A percentile compares a stretch with the other conserved stretches of the same genome.
Conservation (phyloP, 441 rosid species). For the Bocquillonia castaneifolia region DNA sequence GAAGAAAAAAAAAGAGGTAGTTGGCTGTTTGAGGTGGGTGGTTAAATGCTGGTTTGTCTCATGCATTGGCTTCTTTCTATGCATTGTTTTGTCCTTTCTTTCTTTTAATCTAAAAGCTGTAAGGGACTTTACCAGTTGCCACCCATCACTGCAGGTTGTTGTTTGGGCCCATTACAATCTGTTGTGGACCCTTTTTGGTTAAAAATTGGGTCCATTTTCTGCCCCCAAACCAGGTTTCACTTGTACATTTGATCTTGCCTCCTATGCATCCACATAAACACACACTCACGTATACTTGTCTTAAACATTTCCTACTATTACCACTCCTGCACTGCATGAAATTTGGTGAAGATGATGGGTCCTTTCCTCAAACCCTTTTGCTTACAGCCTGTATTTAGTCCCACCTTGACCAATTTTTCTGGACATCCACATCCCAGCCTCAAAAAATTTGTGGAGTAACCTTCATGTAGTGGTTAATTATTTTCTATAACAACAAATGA, state of each 20-base stretch:
- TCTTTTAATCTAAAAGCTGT: conserved; percentile 14
- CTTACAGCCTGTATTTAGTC: conserved; percentile 31
- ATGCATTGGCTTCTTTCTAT: conserved; percentile 26
- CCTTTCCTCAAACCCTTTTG: neutral
- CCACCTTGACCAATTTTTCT: conserved; percentile 24
- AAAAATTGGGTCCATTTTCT: conserved; percentile 14
- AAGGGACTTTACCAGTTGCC: conserved; percentile 16
- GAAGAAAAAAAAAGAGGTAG: too few relatives aligned
- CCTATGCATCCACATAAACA: neutral
- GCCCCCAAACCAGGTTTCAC: conserved; percentile 28
- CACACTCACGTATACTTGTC: neutral
- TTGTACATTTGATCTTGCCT: conserved; percentile 11
- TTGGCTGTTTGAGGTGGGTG: conserved; percentile 13
- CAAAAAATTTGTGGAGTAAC: conserved; percentile 1
- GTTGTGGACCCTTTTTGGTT: neutral
- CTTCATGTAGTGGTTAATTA: too few relatives aligned
- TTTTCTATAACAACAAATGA: too few relatives aligned
- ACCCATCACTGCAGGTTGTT: neutral
- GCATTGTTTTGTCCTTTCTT: too few relatives aligned
- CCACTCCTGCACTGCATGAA: conserved; percentile 31
- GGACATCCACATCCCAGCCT: conserved; percentile 27
- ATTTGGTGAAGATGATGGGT: conserved; percentile 23
- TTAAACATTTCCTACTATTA: neutral
- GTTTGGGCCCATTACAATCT: conserved; percentile 15
- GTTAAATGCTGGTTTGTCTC: conserved; percentile 37